Evolutionary conservation across 2,329 filamentous ascomycete species (phyloP), one percentile per base, ranked within the genome.

Genomic region (Sclerotinia sclerotiorum): DNA sequence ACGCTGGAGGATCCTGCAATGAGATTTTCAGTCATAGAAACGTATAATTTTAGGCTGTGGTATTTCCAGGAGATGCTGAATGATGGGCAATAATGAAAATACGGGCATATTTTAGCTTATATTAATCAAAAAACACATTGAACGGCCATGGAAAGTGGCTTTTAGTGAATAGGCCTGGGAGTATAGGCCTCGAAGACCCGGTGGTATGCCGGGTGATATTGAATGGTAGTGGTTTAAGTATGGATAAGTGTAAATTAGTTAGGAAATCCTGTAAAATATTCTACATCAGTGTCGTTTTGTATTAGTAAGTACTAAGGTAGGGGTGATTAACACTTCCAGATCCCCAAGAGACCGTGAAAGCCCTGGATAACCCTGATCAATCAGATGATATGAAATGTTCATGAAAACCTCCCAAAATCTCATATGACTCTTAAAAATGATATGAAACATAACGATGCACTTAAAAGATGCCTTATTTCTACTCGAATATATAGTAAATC

Each of bases 41-140:
- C 5, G 10, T n/a, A n/a, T 55, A 21, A 5, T 6, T 32, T 11
- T 15, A 29, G 19, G 19, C 5, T 15, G 5, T 35, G 0, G n/a
- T 3, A 35, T 3, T 5, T 21, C 5, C 10, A n/a, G 35, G n/a
- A 1, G 21, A 35, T 1, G 35, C 54, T 0, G 17, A 35, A 54
- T n/a, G 13, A 2, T 19, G 0, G 1, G 10, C 21, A n/a, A 42
- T 24, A 19, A 7, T 5, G 0, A 1, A 1, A 5, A 24, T 24
- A 10, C 1, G 39, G 21, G 5, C 2, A 17, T 17, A 0, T 17
- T 0, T 5, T 6, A 7, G 3, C 13, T n/a, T 10, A 57, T 7
- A 17, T 17, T 7, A 24, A 19, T 24, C 11, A 35, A 56, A 1
- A 13, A 1, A 57, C 1, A n/a, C 5, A 7, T 19, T 29, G 5